phyloP scores from a whole-genome alignment of 2,329 filamentous ascomycete genomes.

The Orbilia blumenaviensis region DNA sequence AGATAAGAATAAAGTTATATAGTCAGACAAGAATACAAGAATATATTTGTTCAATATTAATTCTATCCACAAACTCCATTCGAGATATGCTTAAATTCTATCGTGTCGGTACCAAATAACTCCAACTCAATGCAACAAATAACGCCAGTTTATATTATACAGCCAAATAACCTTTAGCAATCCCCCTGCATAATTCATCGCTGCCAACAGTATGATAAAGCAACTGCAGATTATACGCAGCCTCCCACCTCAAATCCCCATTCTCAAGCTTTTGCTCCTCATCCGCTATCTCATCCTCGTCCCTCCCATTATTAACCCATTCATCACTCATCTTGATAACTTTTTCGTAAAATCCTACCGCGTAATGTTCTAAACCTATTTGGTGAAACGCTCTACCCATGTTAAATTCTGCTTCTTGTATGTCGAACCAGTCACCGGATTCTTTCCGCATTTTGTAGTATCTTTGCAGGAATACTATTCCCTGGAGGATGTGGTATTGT shows the following conservation, averaged over 20 bases:
- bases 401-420: slow-evolving; percentile 84
- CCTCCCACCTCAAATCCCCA: slow-evolving; percentile 71
- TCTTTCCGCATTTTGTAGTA: slow-evolving; percentile 72
- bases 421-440: slow-evolving; percentile 59
- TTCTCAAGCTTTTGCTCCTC: slow-evolving; percentile 60
- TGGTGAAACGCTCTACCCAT: slow-evolving; percentile 78
- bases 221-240: slow-evolving; percentile 77
- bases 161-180: slow-evolving; percentile 65
- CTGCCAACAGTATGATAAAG: slow-evolving; percentile 74
- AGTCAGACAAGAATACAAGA: not conserved
- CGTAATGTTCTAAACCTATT: slow-evolving; percentile 74
- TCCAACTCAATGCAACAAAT: not conserved
- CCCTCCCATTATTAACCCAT: slow-evolving; percentile 56
- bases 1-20: not conserved
- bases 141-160: slow-evolving; percentile 14
- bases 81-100: not conserved
- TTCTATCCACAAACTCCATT: too few species aligned
- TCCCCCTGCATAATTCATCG: slow-evolving; percentile 67
- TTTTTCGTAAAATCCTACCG: slow-evolving; percentile 75
- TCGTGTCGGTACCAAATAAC: not conserved
- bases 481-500: slow-evolving; percentile 86
- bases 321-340: slow-evolving; percentile 66
- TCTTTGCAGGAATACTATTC: slow-evolving; percentile 78
- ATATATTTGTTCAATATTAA: too few species aligned
- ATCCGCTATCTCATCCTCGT: slow-evolving; percentile 61